These are phyloP conservation scores for Tephrocybe sp. DNA, from an alignment of 768 basidiomycete species.

Conservation along the genomic window DNA sequence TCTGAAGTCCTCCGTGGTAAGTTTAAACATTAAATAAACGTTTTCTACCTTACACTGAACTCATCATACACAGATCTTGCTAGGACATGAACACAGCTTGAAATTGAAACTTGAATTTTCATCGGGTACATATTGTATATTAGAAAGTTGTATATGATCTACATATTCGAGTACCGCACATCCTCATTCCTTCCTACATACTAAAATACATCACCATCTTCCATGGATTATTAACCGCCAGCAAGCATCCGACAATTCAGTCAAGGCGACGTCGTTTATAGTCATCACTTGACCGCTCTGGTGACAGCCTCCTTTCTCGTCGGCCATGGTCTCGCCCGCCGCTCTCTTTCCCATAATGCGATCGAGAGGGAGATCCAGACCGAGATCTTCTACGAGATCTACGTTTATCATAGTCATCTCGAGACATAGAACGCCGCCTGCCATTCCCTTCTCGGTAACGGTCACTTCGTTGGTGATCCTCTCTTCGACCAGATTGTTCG, in stretches of 20 bases:
- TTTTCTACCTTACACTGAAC: no score
- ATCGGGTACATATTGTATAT: background rate
- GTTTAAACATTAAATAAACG: no score
- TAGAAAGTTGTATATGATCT: background rate
- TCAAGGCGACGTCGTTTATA: conserved; percentile 58
- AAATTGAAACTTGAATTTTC: background rate
- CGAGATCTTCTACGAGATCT: conserved; percentile 24
- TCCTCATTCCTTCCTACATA: background rate
- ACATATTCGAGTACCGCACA: background rate
- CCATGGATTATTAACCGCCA: background rate
- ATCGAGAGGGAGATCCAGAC: conserved; percentile 28
- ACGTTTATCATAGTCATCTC: conserved; percentile 22
- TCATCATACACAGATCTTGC: no score
- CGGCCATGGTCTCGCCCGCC: conserved; percentile 19
- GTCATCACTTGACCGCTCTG: conserved; percentile 27
- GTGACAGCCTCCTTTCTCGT: conserved; percentile 27
- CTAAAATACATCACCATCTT: background rate
- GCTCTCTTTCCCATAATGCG: conserved; percentile 22
- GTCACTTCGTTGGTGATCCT: conserved; percentile 16
- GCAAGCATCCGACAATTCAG: conserved; percentile 23
- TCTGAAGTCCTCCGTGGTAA: no score
- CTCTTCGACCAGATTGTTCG: conserved; percentile 17
- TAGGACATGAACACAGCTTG: no score
- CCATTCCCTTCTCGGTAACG: conserved; percentile 4
- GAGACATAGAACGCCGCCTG: conserved; percentile 13